Evolutionary conservation across 257 asterid genomes (phyloP), one percentile per base, ranked within the genome.

Genomic region (Orobanche coerulescens): DNA sequence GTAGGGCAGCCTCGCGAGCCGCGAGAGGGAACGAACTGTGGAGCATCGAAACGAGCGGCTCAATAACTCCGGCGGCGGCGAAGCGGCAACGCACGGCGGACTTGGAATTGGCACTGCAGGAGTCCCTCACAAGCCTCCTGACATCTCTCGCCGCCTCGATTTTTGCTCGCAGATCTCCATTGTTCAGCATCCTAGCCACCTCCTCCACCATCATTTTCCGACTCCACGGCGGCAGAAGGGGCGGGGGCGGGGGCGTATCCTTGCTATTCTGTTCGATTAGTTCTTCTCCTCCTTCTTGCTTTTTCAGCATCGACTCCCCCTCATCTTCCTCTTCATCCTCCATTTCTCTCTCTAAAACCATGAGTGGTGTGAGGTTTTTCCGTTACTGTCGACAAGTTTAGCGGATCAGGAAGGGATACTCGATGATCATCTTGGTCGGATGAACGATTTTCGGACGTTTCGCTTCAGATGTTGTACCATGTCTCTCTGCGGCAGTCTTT

Each of bases 131-230:
- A 46, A 90, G 68, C 80, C 75, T 79, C 64, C 95, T 64, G 2
- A 90, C 77, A 58, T 84, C 97, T 66, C 75, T 84, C 37, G 97
- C 95, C 23, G 97, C 97, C 74, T 84, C 93, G 14, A 90, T 79
- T 74, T 71, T 80, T 0, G 71, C 78, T n/a, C 64, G 65, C 49
- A 86, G 78, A 73, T 84, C 90, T 46, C 87, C 90, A 19, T 24
- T 69, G 62, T 62, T 74, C 37, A 90, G 81, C 76, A 68, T 78
- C 69, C 79, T 80, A 5, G 88, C 92, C 6, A 84, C 85, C 49
- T 76, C 86, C 63, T 82, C 95, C 61, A 81, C 81, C 73, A 72
- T 46, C 67, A 64, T 56, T 61, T 50, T 69, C 78, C 61, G 66
- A 52, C 71, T 58, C 71, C 75, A 72, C 5, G 67, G 69, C 66